A percentile compares a stretch with the other conserved stretches of the same genome.
phyloP scores from a whole-genome alignment of 345 rosid species.

The Ricinus communis region DNA sequence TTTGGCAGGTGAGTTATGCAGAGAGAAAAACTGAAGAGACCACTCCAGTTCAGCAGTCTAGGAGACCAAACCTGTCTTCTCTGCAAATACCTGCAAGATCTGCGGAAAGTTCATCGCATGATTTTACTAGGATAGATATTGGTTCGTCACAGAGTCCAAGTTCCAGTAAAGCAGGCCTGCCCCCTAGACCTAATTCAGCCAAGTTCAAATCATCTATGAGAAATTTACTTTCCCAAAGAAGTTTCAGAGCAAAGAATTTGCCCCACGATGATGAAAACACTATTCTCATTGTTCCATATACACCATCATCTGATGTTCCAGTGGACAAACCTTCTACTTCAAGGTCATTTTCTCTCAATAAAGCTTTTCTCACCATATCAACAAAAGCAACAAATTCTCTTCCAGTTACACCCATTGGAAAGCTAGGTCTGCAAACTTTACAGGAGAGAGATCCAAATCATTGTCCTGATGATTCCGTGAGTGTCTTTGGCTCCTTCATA shows the following conservation, averaged over 20 bases:
- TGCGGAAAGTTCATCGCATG: conserved; percentile 23
- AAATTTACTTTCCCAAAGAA: conserved; percentile 44
- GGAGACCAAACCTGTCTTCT: conserved; percentile 43
- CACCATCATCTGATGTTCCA: conserved; percentile 35
- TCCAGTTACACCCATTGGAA: conserved; percentile 45
- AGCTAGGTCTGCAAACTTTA: conserved; percentile 27
- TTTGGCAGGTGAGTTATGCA: not conserved
- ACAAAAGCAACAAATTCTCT: conserved; percentile 40
- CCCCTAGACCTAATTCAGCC: conserved; percentile 54
- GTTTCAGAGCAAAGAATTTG: conserved; percentile 35
- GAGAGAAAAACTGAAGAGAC: not conserved
- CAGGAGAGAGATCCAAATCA: conserved; percentile 17
- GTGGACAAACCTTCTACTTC: conserved; percentile 40
- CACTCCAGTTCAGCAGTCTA: conserved; percentile 22
- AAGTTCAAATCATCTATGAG: conserved; percentile 42
- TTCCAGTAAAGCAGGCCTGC: conserved; percentile 37
- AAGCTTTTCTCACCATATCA: conserved; percentile 33
- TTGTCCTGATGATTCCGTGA: conserved; percentile 26
- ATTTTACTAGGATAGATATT: conserved; percentile 30
- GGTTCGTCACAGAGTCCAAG: conserved; percentile 33
- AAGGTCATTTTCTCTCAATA: conserved; percentile 48
- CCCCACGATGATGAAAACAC: conserved; percentile 41
- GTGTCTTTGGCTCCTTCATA: conserved; percentile 13
- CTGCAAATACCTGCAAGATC: conserved; percentile 53
- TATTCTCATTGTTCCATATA: conserved; percentile 39